phyloP scores from a whole-genome alignment of 2,329 filamentous ascomycete genomes.

The Colletotrichum caudatum region DNA sequence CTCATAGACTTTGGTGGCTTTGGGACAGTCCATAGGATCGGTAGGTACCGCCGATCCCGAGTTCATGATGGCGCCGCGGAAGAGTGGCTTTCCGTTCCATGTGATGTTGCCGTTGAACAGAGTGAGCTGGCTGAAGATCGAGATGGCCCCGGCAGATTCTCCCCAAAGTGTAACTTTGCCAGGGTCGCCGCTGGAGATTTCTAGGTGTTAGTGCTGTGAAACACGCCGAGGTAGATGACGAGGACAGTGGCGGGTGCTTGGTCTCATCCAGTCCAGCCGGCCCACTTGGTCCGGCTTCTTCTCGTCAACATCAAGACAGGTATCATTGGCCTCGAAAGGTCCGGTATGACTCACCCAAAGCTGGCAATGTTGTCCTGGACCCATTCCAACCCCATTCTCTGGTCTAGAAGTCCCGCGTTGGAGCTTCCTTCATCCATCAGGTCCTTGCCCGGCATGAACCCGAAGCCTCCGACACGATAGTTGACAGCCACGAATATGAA shows the following conservation, averaged over 20 bases:
- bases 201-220: neutral
- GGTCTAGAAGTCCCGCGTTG: slow-evolving; percentile 50
- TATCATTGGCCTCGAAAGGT: too few species aligned
- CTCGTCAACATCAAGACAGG: too few species aligned
- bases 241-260: too few species aligned
- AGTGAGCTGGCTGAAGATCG: slow-evolving; percentile 71
- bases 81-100: slow-evolving; percentile 65
- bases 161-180: slow-evolving; percentile 75
- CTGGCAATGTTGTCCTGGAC: slow-evolving; percentile 51
- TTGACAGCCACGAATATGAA: slow-evolving; percentile 50
- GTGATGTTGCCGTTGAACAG: slow-evolving; percentile 71
- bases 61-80: slow-evolving; percentile 75
- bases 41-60: slow-evolving; percentile 65
- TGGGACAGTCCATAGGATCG: slow-evolving; percentile 64
- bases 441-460: slow-evolving; percentile 46
- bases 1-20: slow-evolving; percentile 68
- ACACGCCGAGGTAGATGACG: too few species aligned
- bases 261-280: too few species aligned
- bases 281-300: too few species aligned
- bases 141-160: slow-evolving; percentile 69
- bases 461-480: slow-evolving; percentile 49
- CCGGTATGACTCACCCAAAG: slow-evolving; percentile 46
- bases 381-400: slow-evolving; percentile 53
- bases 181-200: slow-evolving; percentile 65
- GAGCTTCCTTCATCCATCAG: slow-evolving; percentile 63